Evolutionary conservation across 495 filamentous ascomycete species (phyloP), one percentile per base, ranked within the genome.

Genomic region (Penicillium salamii): DNA sequence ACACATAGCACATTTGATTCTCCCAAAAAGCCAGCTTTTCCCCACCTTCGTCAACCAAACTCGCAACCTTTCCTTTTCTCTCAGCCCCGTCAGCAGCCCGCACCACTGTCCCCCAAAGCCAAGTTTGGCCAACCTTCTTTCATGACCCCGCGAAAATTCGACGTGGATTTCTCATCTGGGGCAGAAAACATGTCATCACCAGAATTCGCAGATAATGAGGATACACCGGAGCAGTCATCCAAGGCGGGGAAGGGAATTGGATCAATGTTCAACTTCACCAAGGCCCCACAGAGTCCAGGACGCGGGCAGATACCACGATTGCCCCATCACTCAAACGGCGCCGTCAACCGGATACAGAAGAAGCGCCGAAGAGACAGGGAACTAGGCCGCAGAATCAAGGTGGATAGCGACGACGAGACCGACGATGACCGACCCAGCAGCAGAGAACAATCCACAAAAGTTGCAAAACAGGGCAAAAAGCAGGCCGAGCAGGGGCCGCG

Each of bases 181-280:
- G 81, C 85, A n/a, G 92, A 96, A 59, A 85, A 80, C 21, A 70
- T 79, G 47, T 86, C 87, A 1, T 91, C 90, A 7, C 89, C 91
- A 3, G 79, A 80, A 32, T 82, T 85, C 50, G 82, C 78, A 38
- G 84, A 89, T 53, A 80, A 79, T 48, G 88, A 88, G 54, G 81
- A 78, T 41, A 86, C 84, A 5, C 84, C 90, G 1, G 88, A 91
- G 45, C 72, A 71, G 32, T 54, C 66, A 2, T 61, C 70, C 50
- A 72, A 67, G 48, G 50, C 69, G 34, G 60, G 76, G 54, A 68
- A 79, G 61, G 73, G 76, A 52, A 57, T 21, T 24, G 14, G 78
- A 53, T 73, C 71, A 7, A 45, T 69, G 19, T 71, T 67, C 50
- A 63, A 58, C 42, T 64, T 74, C 45, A 32, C 7, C 77, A 78